Percentiles rank a stretch among this genome's conserved stretches.
Evolutionary conservation across 2,329 filamentous ascomycete species (phyloP).

Genomic region (Venturia pyrina): DNA sequence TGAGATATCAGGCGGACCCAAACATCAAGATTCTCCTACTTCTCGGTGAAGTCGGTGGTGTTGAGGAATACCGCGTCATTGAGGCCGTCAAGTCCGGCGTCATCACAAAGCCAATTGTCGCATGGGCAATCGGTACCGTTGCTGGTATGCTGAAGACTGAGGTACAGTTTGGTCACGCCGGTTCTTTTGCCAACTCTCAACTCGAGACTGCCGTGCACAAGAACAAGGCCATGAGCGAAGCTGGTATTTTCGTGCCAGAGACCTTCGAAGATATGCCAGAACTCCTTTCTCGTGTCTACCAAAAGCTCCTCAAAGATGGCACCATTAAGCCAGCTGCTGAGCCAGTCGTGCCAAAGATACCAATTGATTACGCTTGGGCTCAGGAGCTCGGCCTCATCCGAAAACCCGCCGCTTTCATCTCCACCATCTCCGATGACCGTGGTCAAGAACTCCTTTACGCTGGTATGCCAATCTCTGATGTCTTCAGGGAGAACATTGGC

Average conservation of each 20-base stretch:
- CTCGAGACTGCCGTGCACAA: constrained; percentile 94
- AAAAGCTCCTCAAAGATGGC: constrained; percentile 75
- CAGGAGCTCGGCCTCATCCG: constrained; percentile 98
- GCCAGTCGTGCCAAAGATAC: constrained; percentile 95
- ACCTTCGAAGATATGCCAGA: constrained; percentile 93
- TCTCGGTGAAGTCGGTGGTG: constrained; percentile 96
- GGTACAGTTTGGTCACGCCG: constrained; percentile 98
- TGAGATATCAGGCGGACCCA: constrained; percentile 92
- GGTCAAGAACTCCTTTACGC: constrained; percentile 98
- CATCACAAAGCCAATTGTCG: constrained; percentile 98
- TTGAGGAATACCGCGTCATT: constrained; percentile 99
- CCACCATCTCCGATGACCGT: constrained; percentile 99
- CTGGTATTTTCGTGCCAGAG: constrained; percentile 86
- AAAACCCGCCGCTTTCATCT: constrained; percentile 99
- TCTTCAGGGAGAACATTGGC: constrained; percentile 97
- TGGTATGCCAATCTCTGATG: constrained; percentile 99
- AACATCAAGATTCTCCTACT: constrained; percentile 96
- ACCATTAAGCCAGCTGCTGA: constrained; percentile 78
- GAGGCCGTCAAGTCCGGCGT: constrained; percentile 89
- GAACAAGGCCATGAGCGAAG: constrained; percentile 95
- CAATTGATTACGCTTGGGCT: constrained; percentile 98
- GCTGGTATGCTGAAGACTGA: constrained; percentile 99
- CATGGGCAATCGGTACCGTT: constrained; percentile 98
- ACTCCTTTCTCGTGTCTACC: constrained; percentile 70
- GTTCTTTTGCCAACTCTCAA: constrained; percentile 97